Evolutionary conservation across 2,329 filamentous ascomycete species (phyloP), one percentile per base, ranked within the genome.

Genomic region (Alternaria sp.): DNA sequence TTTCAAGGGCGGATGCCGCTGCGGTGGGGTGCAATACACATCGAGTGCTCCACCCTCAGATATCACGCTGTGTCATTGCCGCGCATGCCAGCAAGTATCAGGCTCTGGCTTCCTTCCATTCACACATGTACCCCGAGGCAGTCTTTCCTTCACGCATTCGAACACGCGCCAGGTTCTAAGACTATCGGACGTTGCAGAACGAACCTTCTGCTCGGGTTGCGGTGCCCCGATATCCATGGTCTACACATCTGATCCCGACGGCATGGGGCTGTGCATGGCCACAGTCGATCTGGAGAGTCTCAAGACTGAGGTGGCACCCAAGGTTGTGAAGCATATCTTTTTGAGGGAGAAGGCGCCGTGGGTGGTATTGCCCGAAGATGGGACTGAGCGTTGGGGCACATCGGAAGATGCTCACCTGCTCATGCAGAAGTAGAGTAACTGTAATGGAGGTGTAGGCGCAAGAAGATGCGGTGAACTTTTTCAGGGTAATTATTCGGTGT

Each of bases 51-150:
- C 74, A 1, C 81, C 83, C 1, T 69, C 65, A 12, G 60, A 70
- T 25, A 69, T 83, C 28, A 76, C 73, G 18, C 70, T 81, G 57
- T 86, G 83, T 69, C 79, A 85, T 67, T 86, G 84, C 66, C 72
- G 70, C n/a, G 80, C 79, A 41, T 86, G 84, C 63, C 82, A 83
- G 58, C 81, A 82, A 66, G 62, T 83, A 40, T 81, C 83, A 2
- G 83, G 84, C 12, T 80, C 78, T 4, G 79, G 79, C 2, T 85
- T 78, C 59, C 72, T 84, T 36, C 75, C 80, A 4, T 85, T 83
- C 61, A 74, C 76, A 8, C 60, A 74, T 9, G 79, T 85, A 41
- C 70, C 77, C 1, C 62, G 60, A 38, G 57, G 66, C 8, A 62
- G 74, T 27, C 62, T 85, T 43, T 75, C 68, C 10, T 82, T 77